Evolutionary conservation across 1,284 basidiomycete species (phyloP), one percentile per base, ranked within the genome.

Genomic region (Sutorius eximius): DNA sequence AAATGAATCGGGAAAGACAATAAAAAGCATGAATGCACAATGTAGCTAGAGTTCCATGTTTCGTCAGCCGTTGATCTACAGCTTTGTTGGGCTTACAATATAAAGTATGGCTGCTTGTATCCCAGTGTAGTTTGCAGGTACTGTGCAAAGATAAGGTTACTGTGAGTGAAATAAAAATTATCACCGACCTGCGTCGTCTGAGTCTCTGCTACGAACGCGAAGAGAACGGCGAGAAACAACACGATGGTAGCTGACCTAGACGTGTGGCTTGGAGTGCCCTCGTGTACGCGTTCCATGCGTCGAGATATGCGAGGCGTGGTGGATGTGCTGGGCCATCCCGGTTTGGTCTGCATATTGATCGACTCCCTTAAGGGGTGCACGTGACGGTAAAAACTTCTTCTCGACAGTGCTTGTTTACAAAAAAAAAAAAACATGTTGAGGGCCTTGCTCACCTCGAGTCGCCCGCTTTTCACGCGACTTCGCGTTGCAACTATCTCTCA

Each of bases 91-190:
- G 64, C 82, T 60, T 63, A 91, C 88, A 93, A 89, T 59, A 91
- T 73, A 60, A 93, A 84, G 75, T 83, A 92, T 2, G 91, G 88
- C 51, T 91, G 86, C 47, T 81, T 76, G 73, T 85, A 93, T 29
- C 75, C 79, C 29, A 90, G 73, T 2, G 74, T 79, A 1, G 83
- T 84, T 72, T 93, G 89, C 13, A 92, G 82, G 73, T 91, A 87
- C 86, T 90, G 64, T 48, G 22, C 45, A 22, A 20, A 24, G 30
- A 36, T 56, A 34, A 57, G 52, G 13, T 32, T 12, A 43, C 7
- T 32, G 29, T 22, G 34, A 36, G 3, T 18, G n/a, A 49, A 11
- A 52, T 34, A n/a, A 15, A 32, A 27, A 43, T 44, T 6, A 27
- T 34, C 41, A 42, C 75, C 22, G 61, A 87, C 89, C 75, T 90